Base-by-base conservation (phyloP, 2,329 filamentous ascomycete species). In the Didymosphaeria variabile region DNA sequence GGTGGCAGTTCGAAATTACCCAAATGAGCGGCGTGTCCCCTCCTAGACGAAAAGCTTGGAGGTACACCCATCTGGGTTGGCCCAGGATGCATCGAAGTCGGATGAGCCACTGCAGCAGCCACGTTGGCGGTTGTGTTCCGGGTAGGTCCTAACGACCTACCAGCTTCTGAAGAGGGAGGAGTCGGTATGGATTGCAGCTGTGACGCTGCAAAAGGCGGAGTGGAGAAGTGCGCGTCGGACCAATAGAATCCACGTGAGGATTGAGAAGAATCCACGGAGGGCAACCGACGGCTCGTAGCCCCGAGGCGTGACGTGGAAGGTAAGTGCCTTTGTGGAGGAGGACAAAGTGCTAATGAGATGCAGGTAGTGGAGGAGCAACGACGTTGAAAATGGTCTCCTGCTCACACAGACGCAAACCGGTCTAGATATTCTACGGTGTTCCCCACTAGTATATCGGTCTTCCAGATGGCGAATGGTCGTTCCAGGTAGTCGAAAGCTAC, bases 21-120 rank as follows among this genome's bases (percentile, higher is more conserved):
- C 64, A 93, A 84, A 69, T 86, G 86, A 60, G 86, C 87, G 64
- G 90, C 88, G 72, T 90, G 90, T 73, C 88, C 87, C 78, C 90
- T 87, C 72, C 91, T 87, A 77, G 89, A 85, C 68, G 89, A 87
- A 76, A 93, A 88, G 81, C 90, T 90, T 74, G 85, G 83, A 70
- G 86, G 84, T 71, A 84, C 82, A 77, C 84, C 84, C 81, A 89
- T 85, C 76, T 82, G 81, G 77, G 89, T 86, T 74, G 87, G 79
- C 74, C 84, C 83, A 76, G 86, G 81, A 80, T 87, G 85, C 87
- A 89, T 90, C 76, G 84, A 86, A 75, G 84, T 80, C 75, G 85
- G 83, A 72, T 84, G 85, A 71, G 86, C 82, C 74, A 87, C 85
- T 71, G 86, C 84, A 75, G 87, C 83, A 82, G 87, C 87, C 87